These are phyloP conservation scores for Macrocystidia cucumis DNA, from an alignment of 1,284 basidiomycete genomes.

Conservation along the genomic window DNA sequence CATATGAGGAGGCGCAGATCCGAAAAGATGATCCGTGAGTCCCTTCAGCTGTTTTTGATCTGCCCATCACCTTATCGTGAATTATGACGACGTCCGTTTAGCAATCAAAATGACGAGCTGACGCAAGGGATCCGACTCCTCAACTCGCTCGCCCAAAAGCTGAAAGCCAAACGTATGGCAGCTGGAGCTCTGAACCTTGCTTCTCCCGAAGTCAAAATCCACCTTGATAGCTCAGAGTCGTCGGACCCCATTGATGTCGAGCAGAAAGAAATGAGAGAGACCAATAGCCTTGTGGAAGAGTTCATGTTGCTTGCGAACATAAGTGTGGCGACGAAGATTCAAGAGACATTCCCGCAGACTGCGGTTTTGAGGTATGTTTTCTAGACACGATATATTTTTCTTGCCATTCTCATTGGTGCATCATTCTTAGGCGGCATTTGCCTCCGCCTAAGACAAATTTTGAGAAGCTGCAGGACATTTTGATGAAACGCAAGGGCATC, in stretches of 20 bases:
- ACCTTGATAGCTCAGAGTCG: constrained; percentile 88
- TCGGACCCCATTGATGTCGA: constrained; percentile 97
- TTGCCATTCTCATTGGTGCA: constrained; percentile 5
- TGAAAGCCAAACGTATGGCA: constrained; percentile 84
- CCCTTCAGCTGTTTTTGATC: neutral
- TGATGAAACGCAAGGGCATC: constrained; percentile 82
- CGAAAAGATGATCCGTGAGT: constrained; percentile 88
- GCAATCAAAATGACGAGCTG: constrained; percentile 75
- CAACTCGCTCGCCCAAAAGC: constrained; percentile 81
- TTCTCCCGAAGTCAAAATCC: constrained; percentile 96
- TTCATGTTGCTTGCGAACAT: constrained; percentile 99
- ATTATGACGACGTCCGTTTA: constrained; percentile 25
- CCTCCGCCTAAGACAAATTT: constrained; percentile 94
- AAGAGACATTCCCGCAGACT: constrained; percentile 93
- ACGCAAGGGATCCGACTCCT: constrained; percentile 87
- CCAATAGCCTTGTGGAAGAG: constrained; percentile 96
- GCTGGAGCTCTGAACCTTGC: constrained; percentile 96
- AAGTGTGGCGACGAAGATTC: constrained; percentile 87
- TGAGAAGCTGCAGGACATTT: constrained; percentile 91
- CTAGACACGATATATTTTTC: neutral
- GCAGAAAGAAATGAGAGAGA: constrained; percentile 90
- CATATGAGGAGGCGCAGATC: constrained; percentile 94
- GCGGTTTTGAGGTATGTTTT: constrained; percentile 75
- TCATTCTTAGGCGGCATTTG: constrained; percentile 68
- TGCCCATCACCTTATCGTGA: constrained; percentile 1